phyloP scores from a whole-genome alignment of 1,139 yeast genomes.

The Lodderomyces jiufengensis region DNA sequence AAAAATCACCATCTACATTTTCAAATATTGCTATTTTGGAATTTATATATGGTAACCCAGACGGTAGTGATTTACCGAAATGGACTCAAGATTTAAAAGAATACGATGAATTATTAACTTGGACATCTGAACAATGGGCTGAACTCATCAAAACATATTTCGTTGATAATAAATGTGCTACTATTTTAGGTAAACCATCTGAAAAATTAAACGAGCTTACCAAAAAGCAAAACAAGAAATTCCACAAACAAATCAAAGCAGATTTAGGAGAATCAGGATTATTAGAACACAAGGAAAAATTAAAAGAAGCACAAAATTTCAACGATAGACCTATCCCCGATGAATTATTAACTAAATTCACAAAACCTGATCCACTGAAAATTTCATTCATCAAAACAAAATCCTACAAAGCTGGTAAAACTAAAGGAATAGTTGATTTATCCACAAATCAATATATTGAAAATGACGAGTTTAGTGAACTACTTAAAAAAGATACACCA shows the following conservation, averaged over 20 bases:
- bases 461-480: constrained; percentile 26
- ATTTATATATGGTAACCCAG: constrained; percentile 70
- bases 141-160: constrained; percentile 50
- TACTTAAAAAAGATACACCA: constrained; percentile 39
- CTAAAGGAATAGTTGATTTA: constrained; percentile 18
- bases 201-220: constrained; percentile 50
- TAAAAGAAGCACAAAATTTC: constrained; percentile 59
- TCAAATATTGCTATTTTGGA: constrained; percentile 70
- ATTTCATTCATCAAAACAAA: constrained; percentile 71
- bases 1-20: constrained; percentile 59
- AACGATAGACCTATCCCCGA: constrained; percentile 79
- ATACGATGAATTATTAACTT: constrained; percentile 53
- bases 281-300: constrained; percentile 40
- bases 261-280: constrained; percentile 63
- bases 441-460: constrained; percentile 15
- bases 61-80: constrained; percentile 54
- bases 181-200: constrained; percentile 79
- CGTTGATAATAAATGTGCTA: constrained; percentile 63
- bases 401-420: constrained; percentile 52
- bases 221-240: constrained; percentile 49
- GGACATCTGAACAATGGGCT: constrained; percentile 73
- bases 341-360: constrained; percentile 54
- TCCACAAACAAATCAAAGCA: constrained; percentile 46
- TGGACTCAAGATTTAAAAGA: constrained; percentile 58
- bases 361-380: constrained; percentile 69